Evolutionary conservation across 1,139 yeast species (phyloP), one percentile per base, ranked within the genome.

Genomic region (Sugiyamaella paludigena): DNA sequence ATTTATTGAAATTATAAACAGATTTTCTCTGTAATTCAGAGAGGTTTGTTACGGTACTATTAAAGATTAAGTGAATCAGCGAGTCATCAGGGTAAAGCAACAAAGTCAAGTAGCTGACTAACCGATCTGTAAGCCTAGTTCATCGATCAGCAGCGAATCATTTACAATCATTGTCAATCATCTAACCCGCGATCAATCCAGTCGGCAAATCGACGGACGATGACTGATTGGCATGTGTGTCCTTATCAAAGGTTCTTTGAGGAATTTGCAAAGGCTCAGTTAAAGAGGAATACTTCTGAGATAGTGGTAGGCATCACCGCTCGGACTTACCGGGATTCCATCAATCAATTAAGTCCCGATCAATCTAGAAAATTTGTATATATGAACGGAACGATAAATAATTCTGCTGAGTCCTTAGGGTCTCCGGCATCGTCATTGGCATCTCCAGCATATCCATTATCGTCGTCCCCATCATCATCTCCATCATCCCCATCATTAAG

Each of bases 201-300:
- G 4, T 15, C 34, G 13, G 6, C 13, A 15, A 10, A 13, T 13
- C 16, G 35, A 32, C n/a, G 7, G 4, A 26, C 33, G 27, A 42
- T 42, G 45, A 28, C 40, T n/a, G 45, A 48, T 31, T 52, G 56
- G 56, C 36, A 40, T 10, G 48, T 34, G 34, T 53, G 57, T 43
- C 56, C 57, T 2, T 53, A 53, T 37, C 57, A 53, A 41, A 45
- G 54, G 34, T 52, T 34, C 33, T 53, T 53, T 43, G 52, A 52
- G 28, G 50, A 48, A 41, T 41, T 43, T 12, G 32, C 46, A 10
- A 43, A 48, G 12, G 31, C 36, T 19, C 37, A 28, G 29, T 12
- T 29, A 8, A 45, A 10, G 32, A 31, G 36, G 5, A 19, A 19
- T 3, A 19, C 24, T 19, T 19, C 24, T 19, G 24, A 19, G 3